A percentile compares a stretch with the other conserved stretches of the same genome.
phyloP scores from a whole-genome alignment of 352 stramenopile species.

The Blastocystis sp. region DNA sequence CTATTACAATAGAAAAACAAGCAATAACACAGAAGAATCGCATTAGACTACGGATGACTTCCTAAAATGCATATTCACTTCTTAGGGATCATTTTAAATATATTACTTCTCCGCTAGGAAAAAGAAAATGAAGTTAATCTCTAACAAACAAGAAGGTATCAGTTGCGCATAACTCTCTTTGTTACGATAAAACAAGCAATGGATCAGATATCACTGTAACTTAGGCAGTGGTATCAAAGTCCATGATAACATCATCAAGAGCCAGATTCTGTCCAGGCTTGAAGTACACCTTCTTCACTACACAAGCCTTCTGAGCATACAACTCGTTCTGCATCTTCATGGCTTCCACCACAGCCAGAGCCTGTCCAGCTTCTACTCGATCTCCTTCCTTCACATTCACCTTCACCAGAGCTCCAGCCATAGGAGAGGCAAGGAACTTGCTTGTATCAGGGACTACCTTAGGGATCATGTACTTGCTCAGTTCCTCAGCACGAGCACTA shows the following conservation, averaged over 20 bases:
- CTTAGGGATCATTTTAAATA: too few relatives aligned
- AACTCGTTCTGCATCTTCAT: slow-evolving; percentile 99
- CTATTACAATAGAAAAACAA: too few relatives aligned
- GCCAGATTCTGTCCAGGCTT: slow-evolving; percentile 79
- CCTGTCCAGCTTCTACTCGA: slow-evolving; percentile 75
- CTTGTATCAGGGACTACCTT: slow-evolving; percentile 11
- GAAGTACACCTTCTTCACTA: slow-evolving; percentile 76
- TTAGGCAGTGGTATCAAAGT: slow-evolving; percentile 71
- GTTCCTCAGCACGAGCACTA: slow-evolving; percentile 77
- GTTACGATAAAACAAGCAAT: too few relatives aligned
- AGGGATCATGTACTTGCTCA: slow-evolving; percentile 49
- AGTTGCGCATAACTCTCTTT: too few relatives aligned
- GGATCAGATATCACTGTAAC: too few relatives aligned
- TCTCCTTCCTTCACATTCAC: slow-evolving; percentile 41
- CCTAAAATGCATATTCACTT: too few relatives aligned
- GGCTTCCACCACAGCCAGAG: slow-evolving; percentile 86
- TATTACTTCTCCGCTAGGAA: too few relatives aligned
- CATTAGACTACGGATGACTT: too few relatives aligned
- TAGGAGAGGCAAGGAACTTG: slow-evolving; percentile 30
- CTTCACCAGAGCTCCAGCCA: slow-evolving; percentile 43
- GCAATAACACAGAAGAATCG: too few relatives aligned
- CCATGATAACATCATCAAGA: slow-evolving; percentile 81
- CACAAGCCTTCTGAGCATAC: slow-evolving; percentile 77
- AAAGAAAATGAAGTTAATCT: too few relatives aligned
- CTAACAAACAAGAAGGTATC: too few relatives aligned